These are phyloP conservation scores for Stephanodiscus minutulus DNA, from an alignment of 108 stramenopile species.

Conservation along the genomic window DNA sequence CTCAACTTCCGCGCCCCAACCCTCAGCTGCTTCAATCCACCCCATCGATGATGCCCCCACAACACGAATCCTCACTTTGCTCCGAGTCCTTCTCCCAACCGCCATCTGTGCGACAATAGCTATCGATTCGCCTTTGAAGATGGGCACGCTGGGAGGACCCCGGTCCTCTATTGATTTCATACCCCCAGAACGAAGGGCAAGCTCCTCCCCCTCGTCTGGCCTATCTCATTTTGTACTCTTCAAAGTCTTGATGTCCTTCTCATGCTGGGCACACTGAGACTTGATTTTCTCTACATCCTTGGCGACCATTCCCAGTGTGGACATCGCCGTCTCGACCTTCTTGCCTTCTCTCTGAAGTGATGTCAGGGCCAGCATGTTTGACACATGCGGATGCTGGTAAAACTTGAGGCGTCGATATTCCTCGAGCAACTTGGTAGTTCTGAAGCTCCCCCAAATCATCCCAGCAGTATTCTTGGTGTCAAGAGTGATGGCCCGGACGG, in stretches of 20 bases:
- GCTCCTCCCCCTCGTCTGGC: neutral
- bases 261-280: neutral
- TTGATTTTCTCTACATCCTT: neutral
- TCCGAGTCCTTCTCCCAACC: neutral
- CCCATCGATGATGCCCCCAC: neutral
- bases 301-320: neutral
- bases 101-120: neutral
- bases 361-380: neutral
- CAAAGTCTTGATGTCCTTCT: neutral
- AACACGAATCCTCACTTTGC: neutral
- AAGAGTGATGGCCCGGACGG: neutral
- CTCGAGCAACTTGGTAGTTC: neutral
- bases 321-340: neutral
- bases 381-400: slow-evolving; percentile 1
- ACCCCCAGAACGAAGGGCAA: neutral
- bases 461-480: neutral
- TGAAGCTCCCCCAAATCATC: neutral
- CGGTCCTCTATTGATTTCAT: neutral
- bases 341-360: slow-evolving; percentile 3
- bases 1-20: neutral
- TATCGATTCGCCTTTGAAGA: neutral
- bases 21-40: neutral
- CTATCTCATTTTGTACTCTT: neutral
- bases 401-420: neutral
- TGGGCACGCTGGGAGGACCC: neutral